These are phyloP conservation scores for Microbotryum violaceum DNA, from an alignment of 1,284 basidiomycete species.

Conservation along the genomic window DNA sequence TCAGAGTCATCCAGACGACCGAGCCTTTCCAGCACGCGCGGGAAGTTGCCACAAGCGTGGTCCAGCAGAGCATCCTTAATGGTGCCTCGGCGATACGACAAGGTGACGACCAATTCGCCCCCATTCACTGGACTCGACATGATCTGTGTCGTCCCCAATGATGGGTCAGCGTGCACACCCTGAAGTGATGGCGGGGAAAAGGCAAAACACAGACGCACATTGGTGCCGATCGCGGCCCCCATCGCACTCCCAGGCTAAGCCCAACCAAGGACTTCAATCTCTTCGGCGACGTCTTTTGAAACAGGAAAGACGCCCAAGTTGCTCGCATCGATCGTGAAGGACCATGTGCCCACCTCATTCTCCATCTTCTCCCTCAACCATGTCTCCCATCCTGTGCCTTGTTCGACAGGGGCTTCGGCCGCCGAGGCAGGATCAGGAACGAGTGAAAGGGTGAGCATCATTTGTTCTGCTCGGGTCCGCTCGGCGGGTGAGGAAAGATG, in stretches of 20 bases:
- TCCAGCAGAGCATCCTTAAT: neutral
- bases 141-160: neutral
- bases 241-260: constrained; percentile 6
- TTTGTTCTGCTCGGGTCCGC: neutral
- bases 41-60: neutral
- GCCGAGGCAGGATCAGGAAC: neutral
- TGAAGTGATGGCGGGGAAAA: too few species aligned
- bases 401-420: too few species aligned
- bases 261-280: constrained; percentile 8
- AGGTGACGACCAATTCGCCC: constrained; percentile 5
- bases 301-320: constrained; percentile 10
- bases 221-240: constrained; percentile 4
- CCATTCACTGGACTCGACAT: constrained; percentile 3
- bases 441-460: constrained; percentile 6
- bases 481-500: neutral
- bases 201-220: constrained; percentile 7
- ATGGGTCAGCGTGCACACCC: neutral
- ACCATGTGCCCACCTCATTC: neutral
- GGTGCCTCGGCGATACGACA: constrained; percentile 3
- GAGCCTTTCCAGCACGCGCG: neutral
- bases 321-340: constrained; percentile 11
- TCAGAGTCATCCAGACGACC: neutral
- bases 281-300: constrained; percentile 4
- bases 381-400: constrained; percentile 1
- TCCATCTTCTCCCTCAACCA: constrained; percentile 1